Percentiles rank a stretch among this genome's conserved stretches.
Evolutionary conservation across 2,329 filamentous ascomycete genomes (phyloP).

Genomic region (Rhynchosporium secalis): DNA sequence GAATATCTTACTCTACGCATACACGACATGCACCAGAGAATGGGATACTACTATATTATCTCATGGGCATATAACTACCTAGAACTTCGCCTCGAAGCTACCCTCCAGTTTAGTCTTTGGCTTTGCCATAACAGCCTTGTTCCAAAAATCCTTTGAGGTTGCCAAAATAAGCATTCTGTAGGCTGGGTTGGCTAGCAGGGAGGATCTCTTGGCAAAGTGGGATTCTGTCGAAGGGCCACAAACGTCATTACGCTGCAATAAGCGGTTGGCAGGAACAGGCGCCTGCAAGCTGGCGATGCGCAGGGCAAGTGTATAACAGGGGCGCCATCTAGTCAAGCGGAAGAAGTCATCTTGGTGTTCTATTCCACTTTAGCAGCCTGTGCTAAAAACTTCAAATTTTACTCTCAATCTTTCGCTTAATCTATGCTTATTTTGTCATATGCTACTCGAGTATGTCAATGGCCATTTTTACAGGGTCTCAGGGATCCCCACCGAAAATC

Average conservation of each 20-base stretch:
- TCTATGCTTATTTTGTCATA: constrained; percentile 1
- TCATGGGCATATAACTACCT: too few relatives aligned
- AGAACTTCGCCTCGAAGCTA: too few relatives aligned
- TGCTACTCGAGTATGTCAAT: background rate
- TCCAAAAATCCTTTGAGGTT: too few relatives aligned
- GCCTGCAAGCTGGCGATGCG: background rate
- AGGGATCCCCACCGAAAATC: background rate
- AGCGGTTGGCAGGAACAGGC: background rate
- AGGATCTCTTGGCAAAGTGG: background rate
- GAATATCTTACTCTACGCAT: too few relatives aligned
- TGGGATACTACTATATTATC: too few relatives aligned
- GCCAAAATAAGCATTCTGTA: background rate
- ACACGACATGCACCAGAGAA: too few relatives aligned
- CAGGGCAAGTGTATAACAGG: background rate
- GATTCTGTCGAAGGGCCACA: background rate
- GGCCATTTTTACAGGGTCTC: background rate
- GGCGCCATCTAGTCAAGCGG: background rate
- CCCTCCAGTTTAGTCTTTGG: too few relatives aligned
- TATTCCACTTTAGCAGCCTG: background rate
- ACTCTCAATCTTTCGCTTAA: background rate
- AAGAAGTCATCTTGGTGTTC: background rate
- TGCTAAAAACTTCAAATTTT: background rate
- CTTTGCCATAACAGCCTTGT: too few relatives aligned
- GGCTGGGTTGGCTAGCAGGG: background rate
- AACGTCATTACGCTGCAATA: background rate